A percentile compares a stretch with the other conserved stretches of the same genome.
Conservation (phyloP, 257 asterid genomes). For the Petunia axillaris region DNA sequence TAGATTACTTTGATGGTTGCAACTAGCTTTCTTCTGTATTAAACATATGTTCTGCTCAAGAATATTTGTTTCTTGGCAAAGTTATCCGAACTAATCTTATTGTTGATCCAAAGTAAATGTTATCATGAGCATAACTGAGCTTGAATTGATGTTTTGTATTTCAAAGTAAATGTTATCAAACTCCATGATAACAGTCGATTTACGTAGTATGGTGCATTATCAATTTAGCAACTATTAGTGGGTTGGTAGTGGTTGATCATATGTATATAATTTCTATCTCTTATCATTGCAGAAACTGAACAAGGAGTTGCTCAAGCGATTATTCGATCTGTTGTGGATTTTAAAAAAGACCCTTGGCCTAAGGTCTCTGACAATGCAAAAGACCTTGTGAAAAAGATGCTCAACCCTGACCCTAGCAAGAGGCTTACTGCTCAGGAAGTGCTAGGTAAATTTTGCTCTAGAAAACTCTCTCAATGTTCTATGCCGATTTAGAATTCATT, state of each 20-base stretch:
- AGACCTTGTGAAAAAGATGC: slow-evolving; percentile 69
- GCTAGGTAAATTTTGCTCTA: slow-evolving; percentile 43
- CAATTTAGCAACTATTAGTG: no score
- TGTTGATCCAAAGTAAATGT: no score
- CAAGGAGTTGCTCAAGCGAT: slow-evolving; percentile 83
- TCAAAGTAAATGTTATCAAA: not conserved
- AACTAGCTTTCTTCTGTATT: no score
- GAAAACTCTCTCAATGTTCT: not conserved
- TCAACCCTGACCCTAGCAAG: slow-evolving; percentile 58
- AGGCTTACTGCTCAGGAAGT: slow-evolving; percentile 70
- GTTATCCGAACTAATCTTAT: no score
- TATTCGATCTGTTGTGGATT: slow-evolving; percentile 62
- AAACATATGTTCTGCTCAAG: no score
- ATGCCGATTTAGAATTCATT: not conserved
- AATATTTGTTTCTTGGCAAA: no score
- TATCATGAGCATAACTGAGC: no score
- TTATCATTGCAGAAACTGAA: slow-evolving; percentile 65
- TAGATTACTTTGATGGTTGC: no score
- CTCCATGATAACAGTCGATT: no score
- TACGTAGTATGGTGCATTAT: no score
- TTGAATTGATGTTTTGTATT: not conserved
- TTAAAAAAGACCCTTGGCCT: slow-evolving; percentile 76
- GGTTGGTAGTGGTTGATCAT: no score
- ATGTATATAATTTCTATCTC: not conserved
- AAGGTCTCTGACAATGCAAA: slow-evolving; percentile 71